Base-by-base conservation (phyloP, 441 rosid species). In the Geranium incanum region DNA sequence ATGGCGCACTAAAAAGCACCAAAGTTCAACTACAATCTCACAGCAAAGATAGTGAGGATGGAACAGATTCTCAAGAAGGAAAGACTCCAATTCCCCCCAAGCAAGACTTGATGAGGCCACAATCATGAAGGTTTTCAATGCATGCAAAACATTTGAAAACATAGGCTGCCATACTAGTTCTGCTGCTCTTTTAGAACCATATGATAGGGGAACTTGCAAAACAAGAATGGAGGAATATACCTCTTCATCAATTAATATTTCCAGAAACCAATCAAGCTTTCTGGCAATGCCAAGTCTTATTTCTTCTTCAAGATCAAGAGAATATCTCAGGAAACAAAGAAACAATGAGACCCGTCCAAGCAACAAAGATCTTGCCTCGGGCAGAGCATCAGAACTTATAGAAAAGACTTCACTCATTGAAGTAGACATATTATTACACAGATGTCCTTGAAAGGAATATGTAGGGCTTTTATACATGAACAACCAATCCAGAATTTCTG, bases 31-130 rank as follows among this genome's bases (percentile, higher is more conserved):
- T 36, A 89, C 78, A 68, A 86, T 81, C 82, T 92, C 95, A 84
- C 83, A 81, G 76, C 98, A 91, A 73, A 90, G 87, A 75, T 81
- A 81, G 80, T 94, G 93, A 57, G 97, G 94, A 79, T 94, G 96
- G 78, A 87, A 83, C 67, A 94, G 81, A 83, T 88, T 90, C 67
- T 86, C 86, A 39, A 90, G 79, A 77, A 94, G 75, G 83, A 90
- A 86, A 79, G 74, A 80, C 68, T 80, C 82, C 63, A 90, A 8
- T 64, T 86, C 95, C 77, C 70, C 82, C 96, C 97, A 87, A 64
- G 84, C 89, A 8, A 66, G 67, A 80, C 86, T 81, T 74, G 96
- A 78, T 69, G 85, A 90, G 52, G 79, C 81, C 48, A 80, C 86
- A 69, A 94, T 70, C 85, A 86, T 83, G 75, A 92, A 83, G 74